These are phyloP conservation scores for Coprinellus micaceus DNA, from an alignment of 768 basidiomycete species.

Conservation along the genomic window DNA sequence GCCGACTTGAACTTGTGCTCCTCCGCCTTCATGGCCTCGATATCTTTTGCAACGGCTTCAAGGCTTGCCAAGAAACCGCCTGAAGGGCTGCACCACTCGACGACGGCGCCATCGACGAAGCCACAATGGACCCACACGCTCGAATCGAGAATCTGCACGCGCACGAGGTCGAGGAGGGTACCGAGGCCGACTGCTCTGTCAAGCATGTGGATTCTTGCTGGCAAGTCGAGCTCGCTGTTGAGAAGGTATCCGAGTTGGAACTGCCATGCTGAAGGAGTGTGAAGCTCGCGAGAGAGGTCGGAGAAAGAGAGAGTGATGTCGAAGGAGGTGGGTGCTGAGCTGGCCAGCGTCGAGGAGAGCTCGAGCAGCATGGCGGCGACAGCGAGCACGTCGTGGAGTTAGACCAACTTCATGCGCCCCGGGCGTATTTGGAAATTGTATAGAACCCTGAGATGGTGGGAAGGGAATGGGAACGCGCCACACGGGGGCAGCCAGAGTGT, in stretches of 20 bases:
- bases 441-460: neutral
- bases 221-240: constrained; percentile 7
- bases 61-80: neutral
- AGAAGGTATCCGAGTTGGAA: neutral
- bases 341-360: constrained; percentile 1
- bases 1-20: constrained; percentile 8
- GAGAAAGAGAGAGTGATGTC: constrained; percentile 6
- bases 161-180: constrained; percentile 4
- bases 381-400: neutral
- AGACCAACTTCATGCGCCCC: neutral
- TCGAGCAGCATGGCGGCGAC: constrained; percentile 7
- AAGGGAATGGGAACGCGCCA: neutral
- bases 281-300: constrained; percentile 5
- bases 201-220: constrained; percentile 6
- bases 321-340: neutral
- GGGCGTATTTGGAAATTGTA: neutral
- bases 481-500: neutral
- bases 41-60: constrained; percentile 4
- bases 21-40: constrained; percentile 2
- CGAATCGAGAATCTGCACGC: constrained; percentile 1
- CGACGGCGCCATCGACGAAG: constrained; percentile 1
- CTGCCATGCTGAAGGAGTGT: constrained; percentile 3
- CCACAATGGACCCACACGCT: neutral
- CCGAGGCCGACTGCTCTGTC: constrained; percentile 10
- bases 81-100: constrained; percentile 8